These are phyloP conservation scores for Scolecobasidium constrictum DNA, from an alignment of 2,329 filamentous ascomycete genomes.

Conservation along the genomic window DNA sequence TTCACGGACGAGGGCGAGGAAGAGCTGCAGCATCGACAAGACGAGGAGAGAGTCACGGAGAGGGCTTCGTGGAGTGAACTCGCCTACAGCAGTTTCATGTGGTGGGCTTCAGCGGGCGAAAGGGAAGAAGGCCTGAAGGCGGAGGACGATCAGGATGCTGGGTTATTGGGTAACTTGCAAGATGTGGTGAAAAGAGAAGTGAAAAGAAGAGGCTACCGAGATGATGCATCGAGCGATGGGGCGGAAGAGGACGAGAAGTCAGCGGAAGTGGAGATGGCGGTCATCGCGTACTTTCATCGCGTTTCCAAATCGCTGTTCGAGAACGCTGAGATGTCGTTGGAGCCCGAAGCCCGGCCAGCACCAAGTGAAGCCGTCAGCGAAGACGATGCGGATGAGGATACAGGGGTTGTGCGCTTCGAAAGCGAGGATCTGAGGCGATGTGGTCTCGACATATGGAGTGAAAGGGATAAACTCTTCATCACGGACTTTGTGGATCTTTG, in stretches of 20 bases:
- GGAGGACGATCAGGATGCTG: constrained; percentile 40
- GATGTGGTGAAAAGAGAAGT: constrained; percentile 15
- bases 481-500: constrained; percentile 51
- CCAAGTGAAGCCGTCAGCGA: constrained; percentile 22
- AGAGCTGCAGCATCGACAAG: constrained; percentile 11
- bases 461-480: constrained; percentile 58
- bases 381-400: constrained; percentile 23
- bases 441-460: constrained; percentile 71
- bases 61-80: constrained; percentile 56
- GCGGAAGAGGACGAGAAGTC: constrained; percentile 27
- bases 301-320: constrained; percentile 57
- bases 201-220: constrained; percentile 8
- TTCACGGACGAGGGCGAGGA: constrained; percentile 17
- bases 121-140: constrained; percentile 45
- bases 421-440: constrained; percentile 57
- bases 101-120: constrained; percentile 81
- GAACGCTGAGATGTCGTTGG: constrained; percentile 51
- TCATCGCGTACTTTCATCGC: constrained; percentile 74
- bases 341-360: constrained; percentile 19
- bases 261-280: constrained; percentile 53
- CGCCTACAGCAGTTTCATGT: constrained; percentile 76
- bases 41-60: constrained; percentile 37
- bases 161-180: constrained; percentile 31
- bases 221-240: constrained; percentile 21
- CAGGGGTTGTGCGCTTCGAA: constrained; percentile 41